A percentile compares a stretch with the other conserved stretches of the same genome.
These are phyloP conservation scores for Saturnispora serradocipensis DNA, from an alignment of 805 yeast genomes.

Conservation along the genomic window DNA sequence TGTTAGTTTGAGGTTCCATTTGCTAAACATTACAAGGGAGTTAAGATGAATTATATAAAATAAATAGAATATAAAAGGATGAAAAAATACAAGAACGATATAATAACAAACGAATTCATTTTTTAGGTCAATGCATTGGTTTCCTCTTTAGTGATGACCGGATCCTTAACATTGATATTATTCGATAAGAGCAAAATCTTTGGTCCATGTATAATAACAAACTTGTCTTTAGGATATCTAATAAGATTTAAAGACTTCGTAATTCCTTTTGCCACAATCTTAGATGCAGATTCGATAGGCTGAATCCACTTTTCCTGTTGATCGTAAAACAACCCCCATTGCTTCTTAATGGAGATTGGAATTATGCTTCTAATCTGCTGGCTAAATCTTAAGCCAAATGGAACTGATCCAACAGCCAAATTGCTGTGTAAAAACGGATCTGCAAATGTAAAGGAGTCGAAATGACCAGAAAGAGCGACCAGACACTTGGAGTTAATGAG, in stretches of 20 bases:
- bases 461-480: slow-evolving; percentile 27
- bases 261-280: not conserved
- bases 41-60: not conserved
- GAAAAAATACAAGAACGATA: not conserved
- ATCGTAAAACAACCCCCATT: not conserved
- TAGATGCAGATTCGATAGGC: not conserved
- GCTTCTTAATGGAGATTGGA: not conserved
- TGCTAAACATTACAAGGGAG: not conserved
- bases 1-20: not conserved
- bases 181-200: slow-evolving; percentile 24
- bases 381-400: not conserved
- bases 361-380: not conserved
- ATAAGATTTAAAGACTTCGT: not conserved
- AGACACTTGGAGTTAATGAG: slow-evolving; percentile 32
- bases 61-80: not conserved
- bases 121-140: slow-evolving; percentile 7
- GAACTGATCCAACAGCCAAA: slow-evolving; percentile 15
- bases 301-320: not conserved
- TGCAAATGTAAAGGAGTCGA: not conserved
- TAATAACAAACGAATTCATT: not conserved
- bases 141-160: slow-evolving; percentile 19
- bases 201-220: slow-evolving; percentile 26
- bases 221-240: slow-evolving; percentile 12
- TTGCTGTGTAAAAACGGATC: not conserved
- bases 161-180: slow-evolving; percentile 19